Conservation (phyloP, 1,284 basidiomycete species). For the Pascua guehoae region DNA sequence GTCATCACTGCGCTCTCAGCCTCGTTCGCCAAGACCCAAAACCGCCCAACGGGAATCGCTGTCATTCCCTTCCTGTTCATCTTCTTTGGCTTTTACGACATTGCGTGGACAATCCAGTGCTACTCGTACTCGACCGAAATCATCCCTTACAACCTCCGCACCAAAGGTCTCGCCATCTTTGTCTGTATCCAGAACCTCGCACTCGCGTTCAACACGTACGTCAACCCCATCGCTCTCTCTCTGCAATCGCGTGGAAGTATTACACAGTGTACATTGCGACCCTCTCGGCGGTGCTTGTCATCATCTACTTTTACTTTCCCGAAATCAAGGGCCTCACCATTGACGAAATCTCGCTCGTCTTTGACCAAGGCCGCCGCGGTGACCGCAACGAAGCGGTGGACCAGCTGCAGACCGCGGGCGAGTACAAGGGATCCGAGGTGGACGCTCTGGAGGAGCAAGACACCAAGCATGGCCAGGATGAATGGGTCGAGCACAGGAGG, state of each 20-base stretch:
- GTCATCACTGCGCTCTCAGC: conserved; percentile 32
- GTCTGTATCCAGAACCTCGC: conserved; percentile 11
- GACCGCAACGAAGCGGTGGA: not conserved
- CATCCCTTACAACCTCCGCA: conserved; percentile 24
- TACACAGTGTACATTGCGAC: conserved; percentile 36
- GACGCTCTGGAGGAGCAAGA: too few relatives aligned
- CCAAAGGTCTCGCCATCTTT: conserved; percentile 28
- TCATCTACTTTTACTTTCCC: conserved; percentile 37
- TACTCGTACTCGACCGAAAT: conserved; percentile 29
- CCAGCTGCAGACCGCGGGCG: not conserved
- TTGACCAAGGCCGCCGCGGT: conserved; percentile 12
- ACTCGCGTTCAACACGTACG: conserved; percentile 24
- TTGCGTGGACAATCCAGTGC: conserved; percentile 19
- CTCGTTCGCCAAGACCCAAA: conserved; percentile 26
- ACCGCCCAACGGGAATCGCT: conserved; percentile 25
- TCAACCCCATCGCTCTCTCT: conserved; percentile 28
- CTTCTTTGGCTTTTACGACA: conserved; percentile 24
- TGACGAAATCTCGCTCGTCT: conserved; percentile 31
- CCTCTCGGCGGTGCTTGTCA: conserved; percentile 16
- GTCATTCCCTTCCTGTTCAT: conserved; percentile 37
- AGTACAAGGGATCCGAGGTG: not conserved
- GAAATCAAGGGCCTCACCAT: conserved; percentile 39
- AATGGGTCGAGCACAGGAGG: too few relatives aligned
- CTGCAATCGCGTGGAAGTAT: conserved; percentile 17
- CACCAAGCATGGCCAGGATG: too few relatives aligned